A percentile compares a stretch with the other conserved stretches of the same genome.
phyloP scores from a whole-genome alignment of 176 grass and related monocot species.

The Triticum urartu region DNA sequence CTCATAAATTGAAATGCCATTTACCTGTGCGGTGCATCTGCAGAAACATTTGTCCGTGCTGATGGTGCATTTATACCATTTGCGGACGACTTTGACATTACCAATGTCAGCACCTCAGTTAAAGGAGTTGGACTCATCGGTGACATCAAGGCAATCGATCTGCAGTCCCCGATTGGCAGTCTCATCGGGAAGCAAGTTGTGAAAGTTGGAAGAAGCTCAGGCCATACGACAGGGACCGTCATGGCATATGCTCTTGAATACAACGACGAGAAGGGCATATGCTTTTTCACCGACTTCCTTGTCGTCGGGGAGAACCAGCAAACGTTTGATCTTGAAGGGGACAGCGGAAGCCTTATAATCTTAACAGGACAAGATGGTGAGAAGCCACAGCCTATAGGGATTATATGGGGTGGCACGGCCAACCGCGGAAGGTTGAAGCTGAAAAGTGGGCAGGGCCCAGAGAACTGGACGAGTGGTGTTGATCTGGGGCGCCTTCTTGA shows the following conservation, averaged over 20 bases:
- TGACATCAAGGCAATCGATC: conserved; percentile 80
- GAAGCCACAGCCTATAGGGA: conserved; percentile 88
- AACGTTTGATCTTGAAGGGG: conserved; percentile 99
- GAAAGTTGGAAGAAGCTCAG: conserved; percentile 95
- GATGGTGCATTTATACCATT: conserved; percentile 96
- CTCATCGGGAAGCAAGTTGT: conserved; percentile 87
- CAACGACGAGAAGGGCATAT: conserved; percentile 97
- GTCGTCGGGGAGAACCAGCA: conserved; percentile 97
- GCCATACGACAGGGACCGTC: conserved; percentile 82
- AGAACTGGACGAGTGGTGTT: conserved; percentile 99
- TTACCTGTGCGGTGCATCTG: conserved; percentile 29
- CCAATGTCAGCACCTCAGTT: conserved; percentile 64
- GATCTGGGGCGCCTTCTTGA: conserved; percentile 93
- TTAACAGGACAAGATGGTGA: conserved; percentile 68
- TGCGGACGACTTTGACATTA: conserved; percentile 67
- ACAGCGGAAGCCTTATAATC: conserved; percentile 95
- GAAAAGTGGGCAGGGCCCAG: conserved; percentile 81
- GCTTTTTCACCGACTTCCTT: conserved; percentile 97
- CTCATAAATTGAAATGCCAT: background rate
- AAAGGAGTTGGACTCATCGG: conserved; percentile 87
- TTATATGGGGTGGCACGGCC: conserved; percentile 97
- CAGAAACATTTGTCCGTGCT: conserved; percentile 93
- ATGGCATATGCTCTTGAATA: conserved; percentile 95
- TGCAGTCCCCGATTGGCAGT: conserved; percentile 77
- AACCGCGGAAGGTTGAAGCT: conserved; percentile 95